Evolutionary conservation across 495 filamentous ascomycete genomes (phyloP), one percentile per base, ranked within the genome.

Genomic region (Aspergillus funiculosus): DNA sequence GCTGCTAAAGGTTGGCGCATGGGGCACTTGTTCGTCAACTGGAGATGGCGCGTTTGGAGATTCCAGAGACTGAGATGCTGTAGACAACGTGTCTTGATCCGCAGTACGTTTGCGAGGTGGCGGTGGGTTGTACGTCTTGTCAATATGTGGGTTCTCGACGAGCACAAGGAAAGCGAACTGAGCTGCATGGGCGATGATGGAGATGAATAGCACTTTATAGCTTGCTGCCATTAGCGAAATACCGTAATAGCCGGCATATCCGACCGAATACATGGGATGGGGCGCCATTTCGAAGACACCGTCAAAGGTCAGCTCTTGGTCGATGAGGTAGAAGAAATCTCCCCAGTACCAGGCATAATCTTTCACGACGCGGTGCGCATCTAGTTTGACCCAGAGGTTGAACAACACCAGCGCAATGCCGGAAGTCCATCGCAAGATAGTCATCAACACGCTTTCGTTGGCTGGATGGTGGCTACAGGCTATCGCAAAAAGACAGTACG

Each of bases 281-380:
- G 92, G 92, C 34, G 94, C 92, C 86, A 98, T 94, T 67, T 98
- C 92, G 61, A 96, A 98, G 42, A 97, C 91, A 36, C 94, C 94
- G 60, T 98, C 94, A 53, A 98, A 97, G 24, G 92, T 96, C 58
- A 98, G 74, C 60, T 96, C 87, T 61, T 96, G 89, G 63, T 98
- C 94, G 60, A 97, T 88, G 62, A 98, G 82, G 69, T 87, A 98
- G 74, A 98, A 98, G 70, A 97, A 98, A 59, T 98, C 92, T 41
- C 92, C 92, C 92, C 92, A 98, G 68, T 97, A 98, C 92, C 92
- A 98, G 15, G 92, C 92, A 70, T 88, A 98, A 63, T 98, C 94
- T 68, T 97, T 97, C 55, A 98, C 92, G n/a, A 98, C 92, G 41
- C 92, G 73, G 64, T 97, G 92, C 14, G 92, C 92, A 63, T 98